Evolutionary conservation across 2,329 filamentous ascomycete genomes (phyloP).

Genomic region (Penicillium brasilianum): DNA sequence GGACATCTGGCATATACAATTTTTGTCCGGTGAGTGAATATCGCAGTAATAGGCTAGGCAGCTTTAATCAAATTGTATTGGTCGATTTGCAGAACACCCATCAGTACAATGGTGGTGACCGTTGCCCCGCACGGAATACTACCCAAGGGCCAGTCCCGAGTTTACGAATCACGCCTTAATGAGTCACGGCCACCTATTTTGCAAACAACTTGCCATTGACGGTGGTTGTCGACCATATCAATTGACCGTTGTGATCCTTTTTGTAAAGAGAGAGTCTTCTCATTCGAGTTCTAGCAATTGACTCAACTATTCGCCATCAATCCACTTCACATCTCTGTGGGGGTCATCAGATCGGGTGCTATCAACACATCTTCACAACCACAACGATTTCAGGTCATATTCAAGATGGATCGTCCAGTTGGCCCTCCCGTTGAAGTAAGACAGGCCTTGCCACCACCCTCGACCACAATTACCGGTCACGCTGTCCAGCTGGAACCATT

Average conservation of each 20-base stretch:
- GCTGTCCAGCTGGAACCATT: constrained; percentile 30
- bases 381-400: background rate
- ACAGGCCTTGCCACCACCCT: constrained; percentile 16
- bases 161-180: background rate
- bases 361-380: background rate
- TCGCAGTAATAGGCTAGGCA: too few relatives aligned
- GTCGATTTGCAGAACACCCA: too few relatives aligned
- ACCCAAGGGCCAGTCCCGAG: background rate
- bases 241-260: too few relatives aligned
- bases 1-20: too few relatives aligned
- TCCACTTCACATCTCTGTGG: background rate
- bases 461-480: constrained; percentile 15
- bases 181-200: background rate
- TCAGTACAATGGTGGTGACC: too few relatives aligned
- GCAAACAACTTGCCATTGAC: too few relatives aligned
- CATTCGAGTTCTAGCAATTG: background rate
- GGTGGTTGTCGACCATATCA: too few relatives aligned
- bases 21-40: too few relatives aligned
- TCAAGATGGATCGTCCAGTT: constrained; percentile 13
- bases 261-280: too few relatives aligned
- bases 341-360: background rate
- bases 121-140: background rate
- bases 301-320: background rate
- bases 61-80: too few relatives aligned
- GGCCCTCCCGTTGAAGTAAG: constrained; percentile 14